Conservation (phyloP, 2,329 filamentous ascomycete genomes). For the Aspergillus clavatus region DNA sequence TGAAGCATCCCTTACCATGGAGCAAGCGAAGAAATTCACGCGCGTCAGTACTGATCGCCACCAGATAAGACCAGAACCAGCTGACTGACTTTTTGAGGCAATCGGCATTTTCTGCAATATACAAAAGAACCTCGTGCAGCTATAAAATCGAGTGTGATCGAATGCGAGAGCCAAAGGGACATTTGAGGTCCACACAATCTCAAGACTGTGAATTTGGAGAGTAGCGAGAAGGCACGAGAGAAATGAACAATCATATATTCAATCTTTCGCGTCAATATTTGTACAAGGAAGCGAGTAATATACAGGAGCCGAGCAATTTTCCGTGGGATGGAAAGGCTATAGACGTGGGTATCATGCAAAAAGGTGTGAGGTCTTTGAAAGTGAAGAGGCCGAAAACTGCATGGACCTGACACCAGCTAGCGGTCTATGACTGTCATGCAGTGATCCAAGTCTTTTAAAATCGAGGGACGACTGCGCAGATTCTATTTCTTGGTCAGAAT, state of each 20-base stretch:
- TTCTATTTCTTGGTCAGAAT: neutral
- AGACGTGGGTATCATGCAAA: neutral
- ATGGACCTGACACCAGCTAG: neutral
- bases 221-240: neutral
- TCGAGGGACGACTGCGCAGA: neutral
- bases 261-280: neutral
- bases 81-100: conserved; percentile 28
- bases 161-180: neutral
- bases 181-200: neutral
- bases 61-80: too few species aligned
- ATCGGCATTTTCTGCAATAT: conserved; percentile 57
- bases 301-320: neutral
- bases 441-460: too few species aligned
- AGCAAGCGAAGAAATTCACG: conserved; percentile 47
- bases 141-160: conserved; percentile 13
- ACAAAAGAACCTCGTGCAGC: conserved; percentile 48
- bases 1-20: conserved; percentile 43
- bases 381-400: neutral
- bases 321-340: neutral
- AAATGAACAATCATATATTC: neutral
- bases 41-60: conserved; percentile 33
- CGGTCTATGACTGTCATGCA: too few species aligned
- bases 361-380: neutral
- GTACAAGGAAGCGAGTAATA: neutral
- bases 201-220: neutral